Percentiles rank a stretch among this genome's conserved stretches.
Conservation (phyloP, 192 early-diverging fungal species). For the Coemansia sp. region DNA sequence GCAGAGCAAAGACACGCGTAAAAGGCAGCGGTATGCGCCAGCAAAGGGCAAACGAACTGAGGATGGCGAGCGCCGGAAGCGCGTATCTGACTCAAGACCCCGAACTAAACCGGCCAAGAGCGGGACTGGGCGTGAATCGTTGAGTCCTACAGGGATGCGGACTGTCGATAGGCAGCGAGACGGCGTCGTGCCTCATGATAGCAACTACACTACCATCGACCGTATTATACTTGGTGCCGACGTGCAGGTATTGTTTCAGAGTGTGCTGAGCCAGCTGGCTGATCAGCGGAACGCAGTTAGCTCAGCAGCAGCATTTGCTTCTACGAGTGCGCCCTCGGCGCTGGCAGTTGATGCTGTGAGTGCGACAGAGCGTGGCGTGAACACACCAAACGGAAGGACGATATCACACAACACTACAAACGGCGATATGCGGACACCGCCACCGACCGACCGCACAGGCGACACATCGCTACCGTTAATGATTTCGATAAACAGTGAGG, state of each 20-base stretch:
- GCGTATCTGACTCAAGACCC: slow-evolving; percentile 26
- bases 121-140: slow-evolving; percentile 22
- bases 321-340: neutral
- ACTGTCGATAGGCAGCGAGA: slow-evolving; percentile 24
- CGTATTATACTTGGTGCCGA: slow-evolving; percentile 43
- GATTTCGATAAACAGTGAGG: slow-evolving; percentile 10
- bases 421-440: neutral
- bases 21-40: slow-evolving; percentile 23
- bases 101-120: slow-evolving; percentile 24
- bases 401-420: neutral
- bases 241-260: slow-evolving; percentile 51
- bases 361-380: neutral
- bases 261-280: slow-evolving; percentile 50
- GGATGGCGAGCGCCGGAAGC: slow-evolving; percentile 38
- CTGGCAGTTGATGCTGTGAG: neutral
- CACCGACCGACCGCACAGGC: neutral
- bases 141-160: slow-evolving; percentile 32
- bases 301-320: slow-evolving; percentile 9
- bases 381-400: neutral
- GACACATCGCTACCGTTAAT: slow-evolving; percentile 15
- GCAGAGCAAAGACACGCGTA: slow-evolving; percentile 40
- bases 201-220: slow-evolving; percentile 34
- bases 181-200: slow-evolving; percentile 10
- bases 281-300: slow-evolving; percentile 37
- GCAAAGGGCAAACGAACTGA: slow-evolving; percentile 31